Evolutionary conservation across 2,329 filamentous ascomycete species (phyloP).

Genomic region (Lachnellula hyalina): DNA sequence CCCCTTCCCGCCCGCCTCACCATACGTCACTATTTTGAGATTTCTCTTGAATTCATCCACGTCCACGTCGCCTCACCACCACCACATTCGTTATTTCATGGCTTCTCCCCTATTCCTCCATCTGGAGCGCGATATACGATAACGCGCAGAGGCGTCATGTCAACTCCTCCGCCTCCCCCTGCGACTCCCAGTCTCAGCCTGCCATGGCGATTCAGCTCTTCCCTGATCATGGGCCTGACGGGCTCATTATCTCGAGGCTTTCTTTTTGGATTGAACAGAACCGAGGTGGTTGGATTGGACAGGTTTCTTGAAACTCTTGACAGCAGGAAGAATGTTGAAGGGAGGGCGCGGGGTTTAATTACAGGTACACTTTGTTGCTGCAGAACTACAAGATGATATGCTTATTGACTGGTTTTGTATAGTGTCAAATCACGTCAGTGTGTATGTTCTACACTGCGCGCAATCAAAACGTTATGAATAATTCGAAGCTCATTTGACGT

Average conservation of each 20-base stretch:
- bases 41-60: neutral
- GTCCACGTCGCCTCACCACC: neutral
- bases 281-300: conserved; percentile 72
- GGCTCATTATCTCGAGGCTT: conserved; percentile 69
- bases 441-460: conserved; percentile 55
- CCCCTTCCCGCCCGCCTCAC: neutral
- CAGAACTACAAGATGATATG: too few relatives aligned
- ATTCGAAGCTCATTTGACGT: neutral
- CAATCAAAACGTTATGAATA: neutral
- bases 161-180: conserved; percentile 6
- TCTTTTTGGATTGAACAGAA: conserved; percentile 65
- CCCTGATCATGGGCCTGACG: conserved; percentile 67
- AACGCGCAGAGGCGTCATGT: conserved; percentile 19
- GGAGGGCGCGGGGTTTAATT: conserved; percentile 69
- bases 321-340: conserved; percentile 58
- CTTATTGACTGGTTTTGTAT: conserved; percentile 9
- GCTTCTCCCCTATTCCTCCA: conserved; percentile 3
- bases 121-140: conserved; percentile 14
- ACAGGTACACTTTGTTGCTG: conserved; percentile 52
- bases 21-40: neutral
- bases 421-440: conserved; percentile 86
- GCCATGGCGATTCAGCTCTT: conserved; percentile 69
- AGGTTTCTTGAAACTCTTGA: conserved; percentile 72
- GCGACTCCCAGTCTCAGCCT: conserved; percentile 32
- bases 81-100: conserved; percentile 11